These are phyloP conservation scores for Ustilago bromivora DNA, from an alignment of 1,284 basidiomycete genomes.

Conservation along the genomic window DNA sequence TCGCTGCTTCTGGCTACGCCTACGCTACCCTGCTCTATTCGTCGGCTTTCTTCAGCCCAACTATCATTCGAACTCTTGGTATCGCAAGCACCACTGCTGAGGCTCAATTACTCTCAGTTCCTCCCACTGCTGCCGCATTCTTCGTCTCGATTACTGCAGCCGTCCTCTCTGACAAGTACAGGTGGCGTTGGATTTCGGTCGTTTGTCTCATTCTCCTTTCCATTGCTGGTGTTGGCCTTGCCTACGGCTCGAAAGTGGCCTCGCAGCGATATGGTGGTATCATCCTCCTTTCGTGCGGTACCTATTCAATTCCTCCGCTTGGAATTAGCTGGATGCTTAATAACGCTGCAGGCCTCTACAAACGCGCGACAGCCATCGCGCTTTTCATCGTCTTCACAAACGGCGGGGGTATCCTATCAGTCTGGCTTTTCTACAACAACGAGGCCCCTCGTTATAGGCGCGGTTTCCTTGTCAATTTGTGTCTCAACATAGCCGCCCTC, in stretches of 20 bases:
- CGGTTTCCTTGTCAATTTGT: conserved; percentile 57
- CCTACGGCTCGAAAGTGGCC: conserved; percentile 41
- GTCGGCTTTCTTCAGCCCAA: conserved; percentile 61
- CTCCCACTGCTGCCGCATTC: conserved; percentile 60
- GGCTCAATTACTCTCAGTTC: conserved; percentile 60
- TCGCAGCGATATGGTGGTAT: conserved; percentile 58
- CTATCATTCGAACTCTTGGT: conserved; percentile 56
- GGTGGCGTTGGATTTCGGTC: conserved; percentile 48
- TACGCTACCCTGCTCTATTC: conserved; percentile 57
- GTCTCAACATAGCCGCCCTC: conserved; percentile 40
- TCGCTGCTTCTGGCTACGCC: conserved; percentile 54
- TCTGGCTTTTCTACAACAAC: conserved; percentile 56
- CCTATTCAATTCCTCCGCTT: conserved; percentile 48
- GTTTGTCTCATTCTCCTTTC: conserved; percentile 44
- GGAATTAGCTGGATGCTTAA: conserved; percentile 59
- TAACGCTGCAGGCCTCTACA: conserved; percentile 54
- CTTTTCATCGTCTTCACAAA: conserved; percentile 62
- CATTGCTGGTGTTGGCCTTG: conserved; percentile 53
- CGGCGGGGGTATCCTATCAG: conserved; percentile 51
- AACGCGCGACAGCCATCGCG: conserved; percentile 58
- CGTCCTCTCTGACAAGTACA: conserved; percentile 56
- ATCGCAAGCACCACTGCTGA: conserved; percentile 48
- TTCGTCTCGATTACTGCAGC: conserved; percentile 53
- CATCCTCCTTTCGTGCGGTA: conserved; percentile 54
- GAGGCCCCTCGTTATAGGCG: conserved; percentile 51